Conservation (phyloP, 345 rosid genomes). For the Capsella bursapastoris region DNA sequence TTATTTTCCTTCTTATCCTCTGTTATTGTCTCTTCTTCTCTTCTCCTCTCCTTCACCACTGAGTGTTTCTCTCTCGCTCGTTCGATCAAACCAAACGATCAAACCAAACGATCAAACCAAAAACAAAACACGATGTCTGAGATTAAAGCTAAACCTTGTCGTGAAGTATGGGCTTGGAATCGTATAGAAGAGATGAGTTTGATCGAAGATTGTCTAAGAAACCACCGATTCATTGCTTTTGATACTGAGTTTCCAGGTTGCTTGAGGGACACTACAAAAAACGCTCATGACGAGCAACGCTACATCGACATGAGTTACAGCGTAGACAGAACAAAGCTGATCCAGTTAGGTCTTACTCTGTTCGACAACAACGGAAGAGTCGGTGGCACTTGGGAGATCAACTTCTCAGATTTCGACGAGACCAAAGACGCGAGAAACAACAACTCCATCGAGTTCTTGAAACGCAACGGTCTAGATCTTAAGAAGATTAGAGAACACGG, state of each 20-base stretch:
- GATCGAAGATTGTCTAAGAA: neutral
- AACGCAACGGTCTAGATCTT: constrained; percentile 15
- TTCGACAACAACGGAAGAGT: neutral
- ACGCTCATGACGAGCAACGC: neutral
- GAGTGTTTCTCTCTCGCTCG: neutral
- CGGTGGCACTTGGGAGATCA: constrained; percentile 13
- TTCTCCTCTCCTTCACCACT: too few relatives aligned
- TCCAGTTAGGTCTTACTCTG: constrained; percentile 31
- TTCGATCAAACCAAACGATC: too few relatives aligned
- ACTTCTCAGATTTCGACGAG: constrained; percentile 19
- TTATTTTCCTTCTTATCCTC: neutral
- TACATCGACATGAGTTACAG: constrained; percentile 20
- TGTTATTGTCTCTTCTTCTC: too few relatives aligned
- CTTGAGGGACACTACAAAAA: neutral
- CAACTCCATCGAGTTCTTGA: neutral
- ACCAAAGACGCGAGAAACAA: neutral
- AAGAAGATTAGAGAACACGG: constrained; percentile 8
- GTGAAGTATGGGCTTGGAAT: neutral
- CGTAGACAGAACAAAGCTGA: constrained; percentile 19
- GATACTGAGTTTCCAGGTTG: constrained; percentile 27
- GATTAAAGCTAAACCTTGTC: neutral
- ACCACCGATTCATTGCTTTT: neutral
- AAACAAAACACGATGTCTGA: neutral
- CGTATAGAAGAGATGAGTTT: neutral
- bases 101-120: too few relatives aligned